These are phyloP conservation scores for Apostasia shenzhenica DNA, from an alignment of 106 monocot species.

Conservation along the genomic window DNA sequence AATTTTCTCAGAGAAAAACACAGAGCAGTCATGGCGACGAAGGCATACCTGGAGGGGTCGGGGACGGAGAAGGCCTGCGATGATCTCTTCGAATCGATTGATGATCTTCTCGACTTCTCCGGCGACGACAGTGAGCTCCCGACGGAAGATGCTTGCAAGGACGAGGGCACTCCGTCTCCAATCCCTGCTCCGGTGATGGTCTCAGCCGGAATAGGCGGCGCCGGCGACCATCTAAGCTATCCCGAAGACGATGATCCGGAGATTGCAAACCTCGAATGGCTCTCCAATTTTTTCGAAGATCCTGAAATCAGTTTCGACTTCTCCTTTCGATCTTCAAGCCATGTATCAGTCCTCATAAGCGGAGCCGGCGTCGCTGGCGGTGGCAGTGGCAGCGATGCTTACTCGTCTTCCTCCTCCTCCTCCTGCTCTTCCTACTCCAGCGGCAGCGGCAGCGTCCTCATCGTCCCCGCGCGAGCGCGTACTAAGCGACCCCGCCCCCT, in stretches of 20 bases:
- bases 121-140: conserved; percentile 21
- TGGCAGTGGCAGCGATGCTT: conserved; percentile 4
- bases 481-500: conserved; percentile 59
- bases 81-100: conserved; percentile 49
- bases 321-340: conserved; percentile 56
- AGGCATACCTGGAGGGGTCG: not conserved
- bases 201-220: not conserved
- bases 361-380: not conserved
- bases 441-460: conserved; percentile 5
- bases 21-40: not conserved
- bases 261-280: conserved; percentile 59
- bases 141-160: conserved; percentile 6
- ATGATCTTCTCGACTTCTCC: conserved; percentile 50
- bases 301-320: conserved; percentile 31
- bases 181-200: not conserved
- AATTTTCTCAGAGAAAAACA: not conserved
- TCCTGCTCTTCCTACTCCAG: conserved; percentile 28
- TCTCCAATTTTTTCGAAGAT: conserved; percentile 69
- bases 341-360: conserved; percentile 52
- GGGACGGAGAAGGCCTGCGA: conserved; percentile 12
- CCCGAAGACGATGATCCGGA: conserved; percentile 29
- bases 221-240: not conserved
- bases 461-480: conserved; percentile 46
- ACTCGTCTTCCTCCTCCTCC: conserved; percentile 8
- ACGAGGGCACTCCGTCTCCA: not conserved